A percentile compares a stretch with the other conserved stretches of the same genome.
Evolutionary conservation across 164 flowering plant genomes (phyloP).

Genomic region (Platanus orientalis): DNA sequence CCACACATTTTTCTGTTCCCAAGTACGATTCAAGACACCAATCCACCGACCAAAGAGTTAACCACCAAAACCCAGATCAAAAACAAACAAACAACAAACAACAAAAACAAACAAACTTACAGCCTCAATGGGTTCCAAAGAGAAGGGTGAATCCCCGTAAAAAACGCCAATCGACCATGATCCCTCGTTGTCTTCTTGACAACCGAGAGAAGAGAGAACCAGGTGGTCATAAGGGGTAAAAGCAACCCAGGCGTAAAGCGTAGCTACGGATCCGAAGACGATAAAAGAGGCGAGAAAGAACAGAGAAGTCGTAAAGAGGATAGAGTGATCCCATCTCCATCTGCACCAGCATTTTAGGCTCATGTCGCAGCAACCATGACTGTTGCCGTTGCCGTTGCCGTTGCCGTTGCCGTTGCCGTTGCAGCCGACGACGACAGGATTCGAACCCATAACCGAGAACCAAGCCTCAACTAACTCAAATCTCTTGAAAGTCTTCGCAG

Average conservation of each 20-base stretch:
- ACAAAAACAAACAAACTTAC: conserved; percentile 28
- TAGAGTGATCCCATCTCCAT: conserved; percentile 36
- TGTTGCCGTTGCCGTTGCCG: neutral
- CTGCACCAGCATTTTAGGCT: conserved; percentile 45
- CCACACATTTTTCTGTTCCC: conserved; percentile 49
- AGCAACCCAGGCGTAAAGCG: conserved; percentile 40
- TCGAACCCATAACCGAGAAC: conserved; percentile 20
- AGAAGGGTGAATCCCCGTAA: conserved; percentile 80
- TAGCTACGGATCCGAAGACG: conserved; percentile 36
- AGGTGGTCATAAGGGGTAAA: conserved; percentile 25
- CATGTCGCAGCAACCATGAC: conserved; percentile 28
- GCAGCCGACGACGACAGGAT: conserved; percentile 10
- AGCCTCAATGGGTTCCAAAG: conserved; percentile 69
- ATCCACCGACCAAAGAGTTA: neutral
- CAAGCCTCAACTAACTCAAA: no score
- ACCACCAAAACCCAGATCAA: conserved; percentile 1
- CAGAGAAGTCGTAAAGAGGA: conserved; percentile 31
- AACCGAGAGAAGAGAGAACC: conserved; percentile 36
- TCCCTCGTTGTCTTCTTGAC: conserved; percentile 75
- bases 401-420: neutral
- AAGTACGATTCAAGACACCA: neutral
- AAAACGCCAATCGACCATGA: conserved; percentile 91
- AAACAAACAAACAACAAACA: neutral
- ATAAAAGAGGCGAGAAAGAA: conserved; percentile 35
- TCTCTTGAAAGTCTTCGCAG: no score